A percentile compares a stretch with the other conserved stretches of the same genome.
phyloP scores from a whole-genome alignment of 2,329 filamentous ascomycete species.

The Curvularia sp. region DNA sequence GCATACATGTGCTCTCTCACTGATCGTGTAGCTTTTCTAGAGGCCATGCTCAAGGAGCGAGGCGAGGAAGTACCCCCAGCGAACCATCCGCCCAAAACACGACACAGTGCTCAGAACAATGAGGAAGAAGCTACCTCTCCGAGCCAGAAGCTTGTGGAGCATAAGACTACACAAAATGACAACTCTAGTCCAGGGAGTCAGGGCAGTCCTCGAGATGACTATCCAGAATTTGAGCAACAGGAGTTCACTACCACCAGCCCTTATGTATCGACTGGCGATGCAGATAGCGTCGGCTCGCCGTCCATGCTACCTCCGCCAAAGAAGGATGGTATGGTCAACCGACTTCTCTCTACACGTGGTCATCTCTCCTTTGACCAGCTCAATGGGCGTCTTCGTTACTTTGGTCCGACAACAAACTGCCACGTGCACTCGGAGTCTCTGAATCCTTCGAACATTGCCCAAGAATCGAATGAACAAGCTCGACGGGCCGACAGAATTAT shows the following conservation, averaged over 20 bases:
- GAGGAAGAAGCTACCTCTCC: slow-evolving; percentile 37
- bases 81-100: slow-evolving; percentile 62
- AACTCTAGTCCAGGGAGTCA: slow-evolving; percentile 45
- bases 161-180: slow-evolving; percentile 24
- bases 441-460: slow-evolving; percentile 46
- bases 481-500: slow-evolving; percentile 60
- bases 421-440: slow-evolving; percentile 58
- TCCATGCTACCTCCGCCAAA: slow-evolving; percentile 49
- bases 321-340: slow-evolving; percentile 59
- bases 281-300: slow-evolving; percentile 41
- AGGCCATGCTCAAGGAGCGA: slow-evolving; percentile 60
- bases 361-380: slow-evolving; percentile 62
- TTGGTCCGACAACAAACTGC: slow-evolving; percentile 62
- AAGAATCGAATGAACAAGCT: slow-evolving; percentile 57
- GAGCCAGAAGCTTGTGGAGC: slow-evolving; percentile 25
- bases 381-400: slow-evolving; percentile 60
- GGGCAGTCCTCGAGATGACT: slow-evolving; percentile 39
- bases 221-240: slow-evolving; percentile 30
- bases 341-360: slow-evolving; percentile 59
- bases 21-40: slow-evolving; percentile 61
- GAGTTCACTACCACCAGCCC: slow-evolving; percentile 38
- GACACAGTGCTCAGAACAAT: slow-evolving; percentile 44
- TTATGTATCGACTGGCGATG: slow-evolving; percentile 26
- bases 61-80: slow-evolving; percentile 61
- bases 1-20: slow-evolving; percentile 66